A percentile compares a stretch with the other conserved stretches of the same genome.
Evolutionary conservation across 331 rosid species (phyloP).

Genomic region (Malus hybrid): DNA sequence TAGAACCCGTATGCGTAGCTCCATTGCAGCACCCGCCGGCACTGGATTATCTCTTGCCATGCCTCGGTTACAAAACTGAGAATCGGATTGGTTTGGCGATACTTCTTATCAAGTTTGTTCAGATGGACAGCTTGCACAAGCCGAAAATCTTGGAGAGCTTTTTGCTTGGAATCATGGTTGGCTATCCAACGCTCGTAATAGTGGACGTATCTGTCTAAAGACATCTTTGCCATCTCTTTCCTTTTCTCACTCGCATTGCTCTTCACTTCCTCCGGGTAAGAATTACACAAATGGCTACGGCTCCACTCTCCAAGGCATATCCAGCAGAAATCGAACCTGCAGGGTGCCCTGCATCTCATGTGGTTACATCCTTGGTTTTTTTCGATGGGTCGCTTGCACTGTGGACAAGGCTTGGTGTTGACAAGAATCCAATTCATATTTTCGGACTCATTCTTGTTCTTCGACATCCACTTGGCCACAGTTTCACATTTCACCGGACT

Average conservation of each 20-base stretch:
- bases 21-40: conserved; percentile 83
- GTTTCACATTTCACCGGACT: conserved; percentile 32
- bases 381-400: conserved; percentile 27
- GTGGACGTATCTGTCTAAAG: conserved; percentile 60
- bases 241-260: conserved; percentile 39
- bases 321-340: conserved; percentile 40
- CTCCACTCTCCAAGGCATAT: conserved; percentile 14
- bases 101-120: conserved; percentile 50
- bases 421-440: conserved; percentile 30
- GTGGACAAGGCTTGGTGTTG: conserved; percentile 39
- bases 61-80: conserved; percentile 63
- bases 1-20: conserved; percentile 78
- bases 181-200: conserved; percentile 81
- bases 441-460: conserved; percentile 6
- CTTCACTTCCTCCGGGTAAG: neutral
- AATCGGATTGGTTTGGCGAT: conserved; percentile 54
- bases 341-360: conserved; percentile 26
- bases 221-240: conserved; percentile 51
- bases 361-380: conserved; percentile 24
- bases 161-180: conserved; percentile 60
- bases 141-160: conserved; percentile 57
- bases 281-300: neutral
- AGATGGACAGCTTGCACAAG: conserved; percentile 43
- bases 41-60: conserved; percentile 76
- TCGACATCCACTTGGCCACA: conserved; percentile 25